Percentiles rank a stretch among this genome's conserved stretches.
These are phyloP conservation scores for Carallia brachiata DNA, from an alignment of 345 rosid genomes.

Conservation along the genomic window DNA sequence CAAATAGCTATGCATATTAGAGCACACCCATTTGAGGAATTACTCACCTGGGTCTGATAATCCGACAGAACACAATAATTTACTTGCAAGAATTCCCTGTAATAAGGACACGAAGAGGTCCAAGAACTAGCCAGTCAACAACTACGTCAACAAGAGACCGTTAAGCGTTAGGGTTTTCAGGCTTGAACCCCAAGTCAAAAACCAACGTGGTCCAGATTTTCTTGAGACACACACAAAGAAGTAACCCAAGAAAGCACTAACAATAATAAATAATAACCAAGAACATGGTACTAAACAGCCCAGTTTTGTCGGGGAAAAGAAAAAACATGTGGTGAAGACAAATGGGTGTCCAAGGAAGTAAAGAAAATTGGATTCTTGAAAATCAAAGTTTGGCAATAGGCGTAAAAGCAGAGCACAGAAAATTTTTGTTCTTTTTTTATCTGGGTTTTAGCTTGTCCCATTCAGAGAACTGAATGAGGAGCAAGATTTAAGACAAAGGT, in stretches of 20 bases:
- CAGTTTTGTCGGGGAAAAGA: neutral
- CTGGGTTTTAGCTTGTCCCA: too few relatives aligned
- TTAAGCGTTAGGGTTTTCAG: neutral
- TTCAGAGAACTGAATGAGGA: too few relatives aligned
- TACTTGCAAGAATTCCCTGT: neutral
- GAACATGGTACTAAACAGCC: neutral
- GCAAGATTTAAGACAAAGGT: too few relatives aligned
- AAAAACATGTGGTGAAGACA: neutral
- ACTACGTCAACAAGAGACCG: neutral
- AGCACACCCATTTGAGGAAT: conserved; percentile 1
- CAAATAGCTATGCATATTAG: neutral
- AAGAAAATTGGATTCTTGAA: too few relatives aligned
- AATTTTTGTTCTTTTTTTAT: too few relatives aligned
- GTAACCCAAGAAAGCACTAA: neutral
- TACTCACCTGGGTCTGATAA: neutral
- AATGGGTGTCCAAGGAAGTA: too few relatives aligned
- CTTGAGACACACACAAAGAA: conserved; percentile 1
- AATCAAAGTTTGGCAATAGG: too few relatives aligned
- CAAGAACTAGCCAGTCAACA: neutral
- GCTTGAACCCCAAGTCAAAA: conserved; percentile 3
- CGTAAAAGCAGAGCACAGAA: too few relatives aligned
- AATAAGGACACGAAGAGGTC: neutral
- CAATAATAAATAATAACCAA: neutral
- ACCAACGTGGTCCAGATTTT: neutral
- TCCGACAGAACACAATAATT: too few relatives aligned